Evolutionary conservation across 768 basidiomycete genomes (phyloP).

Genomic region (Podaxis sp.): DNA sequence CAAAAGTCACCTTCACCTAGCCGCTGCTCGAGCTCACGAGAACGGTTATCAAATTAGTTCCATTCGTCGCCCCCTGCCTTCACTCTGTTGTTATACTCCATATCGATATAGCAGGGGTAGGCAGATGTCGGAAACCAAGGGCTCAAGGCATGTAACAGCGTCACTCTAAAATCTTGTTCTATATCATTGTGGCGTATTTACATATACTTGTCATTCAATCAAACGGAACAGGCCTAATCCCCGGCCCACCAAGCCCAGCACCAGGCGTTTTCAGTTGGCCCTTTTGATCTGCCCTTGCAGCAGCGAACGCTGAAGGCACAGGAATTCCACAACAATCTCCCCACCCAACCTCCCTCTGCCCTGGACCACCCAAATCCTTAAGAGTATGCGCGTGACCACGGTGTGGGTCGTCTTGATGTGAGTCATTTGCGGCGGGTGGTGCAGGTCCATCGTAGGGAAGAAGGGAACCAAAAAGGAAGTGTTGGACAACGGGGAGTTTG

Average conservation of each 20-base stretch:
- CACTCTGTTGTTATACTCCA: too few species aligned
- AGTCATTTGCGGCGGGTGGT: slow-evolving; percentile 24
- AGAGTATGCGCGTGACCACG: slow-evolving; percentile 48
- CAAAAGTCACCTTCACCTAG: too few species aligned
- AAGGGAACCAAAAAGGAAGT: slow-evolving; percentile 90
- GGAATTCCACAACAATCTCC: slow-evolving; percentile 92
- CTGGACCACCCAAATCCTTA: slow-evolving; percentile 39
- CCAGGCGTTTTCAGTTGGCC: slow-evolving; percentile 38
- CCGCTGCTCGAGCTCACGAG: too few species aligned
- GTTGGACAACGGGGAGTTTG: slow-evolving; percentile 94
- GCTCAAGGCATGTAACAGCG: too few species aligned
- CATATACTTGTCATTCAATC: slow-evolving; percentile 45
- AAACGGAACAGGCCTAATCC: slow-evolving; percentile 77
- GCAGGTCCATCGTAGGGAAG: slow-evolving; percentile 65
- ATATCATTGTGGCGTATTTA: not conserved
- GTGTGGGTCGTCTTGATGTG: slow-evolving; percentile 28
- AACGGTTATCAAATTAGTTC: too few species aligned
- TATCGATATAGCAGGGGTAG: too few species aligned
- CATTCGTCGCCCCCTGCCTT: too few species aligned
- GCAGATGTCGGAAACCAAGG: too few species aligned
- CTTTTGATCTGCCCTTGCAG: slow-evolving; percentile 53
- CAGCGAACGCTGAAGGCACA: slow-evolving; percentile 80
- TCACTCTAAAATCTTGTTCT: too few species aligned
- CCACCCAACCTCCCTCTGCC: slow-evolving; percentile 63
- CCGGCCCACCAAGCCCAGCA: slow-evolving; percentile 50